Conservation (phyloP, 2,329 filamentous ascomycete species). For the Apiospora malaysiana region DNA sequence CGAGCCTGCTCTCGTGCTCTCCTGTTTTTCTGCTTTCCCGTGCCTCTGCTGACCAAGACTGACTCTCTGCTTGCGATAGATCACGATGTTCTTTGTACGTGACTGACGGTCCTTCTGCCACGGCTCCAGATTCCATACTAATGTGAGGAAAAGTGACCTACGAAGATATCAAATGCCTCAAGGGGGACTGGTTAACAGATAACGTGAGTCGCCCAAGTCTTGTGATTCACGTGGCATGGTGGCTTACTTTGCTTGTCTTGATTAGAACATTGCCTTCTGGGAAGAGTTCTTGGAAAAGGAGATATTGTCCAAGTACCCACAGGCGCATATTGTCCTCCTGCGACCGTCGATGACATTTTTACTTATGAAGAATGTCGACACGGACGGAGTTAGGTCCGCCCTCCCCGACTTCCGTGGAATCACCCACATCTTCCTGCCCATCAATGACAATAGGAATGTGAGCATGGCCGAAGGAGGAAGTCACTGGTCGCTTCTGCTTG, state of each 20-base stretch:
- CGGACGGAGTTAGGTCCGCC: conserved; percentile 64
- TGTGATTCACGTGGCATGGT: background rate
- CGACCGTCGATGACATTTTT: conserved; percentile 93
- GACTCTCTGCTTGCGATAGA: conserved; percentile 33
- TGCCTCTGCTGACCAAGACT: conserved; percentile 20
- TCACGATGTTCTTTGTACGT: conserved; percentile 45
- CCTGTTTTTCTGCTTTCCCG: background rate
- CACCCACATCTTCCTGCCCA: conserved; percentile 93
- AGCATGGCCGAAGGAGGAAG: conserved; percentile 84
- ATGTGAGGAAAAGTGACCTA: conserved; percentile 69
- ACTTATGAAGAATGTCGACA: conserved; percentile 75
- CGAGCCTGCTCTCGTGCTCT: background rate
- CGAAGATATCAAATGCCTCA: conserved; percentile 87
- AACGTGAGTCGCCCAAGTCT: conserved; percentile 67
- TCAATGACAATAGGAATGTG: conserved; percentile 85
- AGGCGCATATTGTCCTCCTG: conserved; percentile 86
- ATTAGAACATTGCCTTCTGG: conserved; percentile 93
- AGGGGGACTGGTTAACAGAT: conserved; percentile 95
- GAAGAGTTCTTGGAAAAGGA: conserved; percentile 96
- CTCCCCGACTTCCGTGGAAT: conserved; percentile 81
- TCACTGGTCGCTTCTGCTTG: conserved; percentile 93
- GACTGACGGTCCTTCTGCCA: background rate
- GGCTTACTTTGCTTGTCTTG: background rate
- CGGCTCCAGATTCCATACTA: background rate
- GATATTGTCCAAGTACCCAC: conserved; percentile 78